Conservation (phyloP, 1,284 basidiomycete species). For the Ustanciosporium gigantosporum region DNA sequence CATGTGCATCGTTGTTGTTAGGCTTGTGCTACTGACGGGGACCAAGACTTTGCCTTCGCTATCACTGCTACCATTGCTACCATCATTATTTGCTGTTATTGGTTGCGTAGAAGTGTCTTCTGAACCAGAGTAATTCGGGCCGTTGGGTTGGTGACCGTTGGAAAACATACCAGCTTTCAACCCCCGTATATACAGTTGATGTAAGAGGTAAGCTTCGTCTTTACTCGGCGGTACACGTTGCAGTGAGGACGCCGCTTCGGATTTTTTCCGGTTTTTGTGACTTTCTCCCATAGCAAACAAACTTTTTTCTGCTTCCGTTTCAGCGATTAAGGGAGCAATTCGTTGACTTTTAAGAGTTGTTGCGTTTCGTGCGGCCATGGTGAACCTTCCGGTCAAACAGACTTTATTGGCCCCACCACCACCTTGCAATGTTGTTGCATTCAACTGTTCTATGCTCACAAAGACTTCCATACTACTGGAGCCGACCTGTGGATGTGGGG, state of each 20-base stretch:
- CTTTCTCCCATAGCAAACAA: constrained; percentile 58
- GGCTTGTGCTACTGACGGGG: constrained; percentile 42
- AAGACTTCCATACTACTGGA: constrained; percentile 61
- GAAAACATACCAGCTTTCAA: constrained; percentile 34
- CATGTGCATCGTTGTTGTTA: constrained; percentile 53
- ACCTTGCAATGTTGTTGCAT: too few relatives aligned
- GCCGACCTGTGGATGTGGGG: constrained; percentile 52
- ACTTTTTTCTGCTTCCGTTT: constrained; percentile 49
- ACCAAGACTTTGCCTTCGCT: constrained; percentile 31
- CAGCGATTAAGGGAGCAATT: constrained; percentile 50
- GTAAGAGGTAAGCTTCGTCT: constrained; percentile 59
- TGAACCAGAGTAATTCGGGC: constrained; percentile 3
- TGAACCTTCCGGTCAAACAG: constrained; percentile 61
- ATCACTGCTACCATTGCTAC: too few relatives aligned
- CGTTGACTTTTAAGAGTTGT: constrained; percentile 43
- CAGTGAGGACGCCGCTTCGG: constrained; percentile 43
- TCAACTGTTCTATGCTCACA: constrained; percentile 58
- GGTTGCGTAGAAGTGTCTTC: too few relatives aligned
- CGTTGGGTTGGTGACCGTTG: constrained; percentile 15
- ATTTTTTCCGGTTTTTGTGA: constrained; percentile 55
- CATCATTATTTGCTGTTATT: background rate
- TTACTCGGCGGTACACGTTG: constrained; percentile 58
- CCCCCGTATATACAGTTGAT: constrained; percentile 52
- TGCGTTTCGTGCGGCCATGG: constrained; percentile 59
- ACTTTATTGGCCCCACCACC: constrained; percentile 33